phyloP scores from a whole-genome alignment of 805 yeast species.

The Candida ascalaphidarum region DNA sequence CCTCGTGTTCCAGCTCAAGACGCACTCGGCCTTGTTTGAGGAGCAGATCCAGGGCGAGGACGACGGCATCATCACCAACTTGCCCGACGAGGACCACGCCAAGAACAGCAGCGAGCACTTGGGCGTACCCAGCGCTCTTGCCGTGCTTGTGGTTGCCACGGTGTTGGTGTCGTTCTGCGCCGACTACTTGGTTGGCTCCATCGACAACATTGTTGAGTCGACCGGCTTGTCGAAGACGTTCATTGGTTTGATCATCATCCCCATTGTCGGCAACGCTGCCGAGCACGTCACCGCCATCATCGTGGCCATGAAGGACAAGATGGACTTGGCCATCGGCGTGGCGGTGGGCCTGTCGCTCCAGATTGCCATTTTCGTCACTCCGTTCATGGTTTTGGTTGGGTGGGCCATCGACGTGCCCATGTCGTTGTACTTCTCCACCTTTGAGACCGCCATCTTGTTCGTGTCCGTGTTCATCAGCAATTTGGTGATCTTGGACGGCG shows the following conservation, averaged over 20 bases:
- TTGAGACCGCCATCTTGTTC: slow-evolving; percentile 89
- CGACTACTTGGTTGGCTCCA: slow-evolving; percentile 87
- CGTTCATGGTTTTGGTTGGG: slow-evolving; percentile 90
- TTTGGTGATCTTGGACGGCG: slow-evolving; percentile 85
- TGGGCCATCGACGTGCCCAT: slow-evolving; percentile 88
- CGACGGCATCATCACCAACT: slow-evolving; percentile 22
- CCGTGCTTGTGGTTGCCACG: slow-evolving; percentile 56
- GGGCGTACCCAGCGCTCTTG: slow-evolving; percentile 44
- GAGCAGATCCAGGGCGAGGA: slow-evolving; percentile 33
- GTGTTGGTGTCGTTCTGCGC: slow-evolving; percentile 83
- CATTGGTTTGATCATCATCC: slow-evolving; percentile 87
- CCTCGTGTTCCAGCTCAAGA: slow-evolving; percentile 78
- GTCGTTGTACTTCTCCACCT: slow-evolving; percentile 85
- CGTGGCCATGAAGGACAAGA: slow-evolving; percentile 92
- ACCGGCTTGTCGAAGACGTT: slow-evolving; percentile 91
- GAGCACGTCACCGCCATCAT: slow-evolving; percentile 96
- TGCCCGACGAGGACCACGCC: slow-evolving; percentile 11
- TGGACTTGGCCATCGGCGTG: slow-evolving; percentile 95
- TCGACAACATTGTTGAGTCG: slow-evolving; percentile 76
- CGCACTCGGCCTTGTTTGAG: slow-evolving; percentile 76
- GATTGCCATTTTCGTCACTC: slow-evolving; percentile 91
- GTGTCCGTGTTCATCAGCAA: slow-evolving; percentile 84
- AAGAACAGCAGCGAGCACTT: slow-evolving; percentile 25
- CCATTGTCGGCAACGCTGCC: slow-evolving; percentile 97
- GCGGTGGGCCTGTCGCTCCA: slow-evolving; percentile 95